These are phyloP conservation scores for Aspergillus ustus DNA, from an alignment of 2,329 filamentous ascomycete genomes.

Conservation along the genomic window DNA sequence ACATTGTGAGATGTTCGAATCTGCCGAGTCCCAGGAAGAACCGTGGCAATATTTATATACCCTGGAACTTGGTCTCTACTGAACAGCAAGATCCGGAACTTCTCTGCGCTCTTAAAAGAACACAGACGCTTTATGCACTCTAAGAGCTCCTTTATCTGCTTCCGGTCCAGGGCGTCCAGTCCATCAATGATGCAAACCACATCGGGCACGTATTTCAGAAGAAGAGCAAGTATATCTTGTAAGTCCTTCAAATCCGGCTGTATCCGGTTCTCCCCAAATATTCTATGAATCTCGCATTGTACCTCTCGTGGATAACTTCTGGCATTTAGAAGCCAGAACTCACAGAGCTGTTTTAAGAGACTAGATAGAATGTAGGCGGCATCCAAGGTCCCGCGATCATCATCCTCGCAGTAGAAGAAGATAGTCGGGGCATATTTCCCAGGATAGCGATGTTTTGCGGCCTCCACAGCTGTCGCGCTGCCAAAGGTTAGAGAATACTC, in stretches of 20 bases:
- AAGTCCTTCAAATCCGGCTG: slow-evolving; percentile 26
- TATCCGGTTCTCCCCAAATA: slow-evolving; percentile 21
- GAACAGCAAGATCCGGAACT: slow-evolving; percentile 19
- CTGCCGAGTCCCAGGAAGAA: slow-evolving; percentile 22
- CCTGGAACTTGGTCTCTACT: slow-evolving; percentile 30
- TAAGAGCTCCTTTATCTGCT: slow-evolving; percentile 14
- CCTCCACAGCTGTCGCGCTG: slow-evolving; percentile 20
- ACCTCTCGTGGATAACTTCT: slow-evolving; percentile 5
- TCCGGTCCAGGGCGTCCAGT: slow-evolving; percentile 20
- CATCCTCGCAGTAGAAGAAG: slow-evolving; percentile 27
- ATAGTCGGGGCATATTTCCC: slow-evolving; percentile 13
- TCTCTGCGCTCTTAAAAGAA: neutral
- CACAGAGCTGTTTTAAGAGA: slow-evolving; percentile 26
- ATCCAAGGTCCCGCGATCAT: slow-evolving; percentile 3
- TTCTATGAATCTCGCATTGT: neutral
- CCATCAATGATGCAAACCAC: slow-evolving; percentile 27
- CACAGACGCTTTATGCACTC: slow-evolving; percentile 17
- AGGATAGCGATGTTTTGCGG: neutral
- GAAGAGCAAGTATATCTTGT: slow-evolving; percentile 16
- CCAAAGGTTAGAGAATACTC: neutral
- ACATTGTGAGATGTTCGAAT: slow-evolving; percentile 27
- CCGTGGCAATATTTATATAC: slow-evolving; percentile 21
- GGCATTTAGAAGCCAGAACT: neutral
- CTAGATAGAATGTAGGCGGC: slow-evolving; percentile 25
- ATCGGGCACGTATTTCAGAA: slow-evolving; percentile 18